phyloP scores from a whole-genome alignment of 2,329 filamentous ascomycete genomes.

The Trichophyton equinum region DNA sequence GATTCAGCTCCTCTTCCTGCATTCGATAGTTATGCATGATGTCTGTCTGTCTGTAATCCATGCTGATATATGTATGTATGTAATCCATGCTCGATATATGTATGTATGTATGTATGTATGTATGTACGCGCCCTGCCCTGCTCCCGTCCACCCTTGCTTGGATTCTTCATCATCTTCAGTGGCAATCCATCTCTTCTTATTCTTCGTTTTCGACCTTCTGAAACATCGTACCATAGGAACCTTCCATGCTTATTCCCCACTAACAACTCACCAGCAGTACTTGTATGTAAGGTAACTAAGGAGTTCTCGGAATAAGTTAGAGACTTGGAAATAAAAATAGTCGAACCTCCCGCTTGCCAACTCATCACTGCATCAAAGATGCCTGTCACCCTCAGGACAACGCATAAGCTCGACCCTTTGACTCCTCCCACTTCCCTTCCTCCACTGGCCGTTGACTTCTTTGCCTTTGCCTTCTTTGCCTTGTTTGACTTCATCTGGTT shows the following conservation, averaged over 20 bases:
- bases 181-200: neutral
- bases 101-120: no score
- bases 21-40: no score
- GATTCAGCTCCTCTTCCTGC: no score
- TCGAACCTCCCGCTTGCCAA: conserved; percentile 41
- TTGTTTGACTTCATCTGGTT: no score
- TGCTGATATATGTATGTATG: neutral
- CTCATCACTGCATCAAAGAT: conserved; percentile 59
- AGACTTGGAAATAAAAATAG: neutral
- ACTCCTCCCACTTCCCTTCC: no score
- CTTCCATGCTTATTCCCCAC: no score
- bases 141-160: neutral
- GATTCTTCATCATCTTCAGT: neutral
- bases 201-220: neutral
- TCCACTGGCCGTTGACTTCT: no score
- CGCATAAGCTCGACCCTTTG: conserved; percentile 7
- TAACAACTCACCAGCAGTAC: no score
- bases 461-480: no score
- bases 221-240: neutral
- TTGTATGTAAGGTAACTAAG: no score
- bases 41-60: neutral
- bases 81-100: no score
- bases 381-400: conserved; percentile 23
- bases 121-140: neutral
- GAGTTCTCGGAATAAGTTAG: no score